Evolutionary conservation across 2,329 filamentous ascomycete species (phyloP), one percentile per base, ranked within the genome.

Genomic region (Fusarium sp.): DNA sequence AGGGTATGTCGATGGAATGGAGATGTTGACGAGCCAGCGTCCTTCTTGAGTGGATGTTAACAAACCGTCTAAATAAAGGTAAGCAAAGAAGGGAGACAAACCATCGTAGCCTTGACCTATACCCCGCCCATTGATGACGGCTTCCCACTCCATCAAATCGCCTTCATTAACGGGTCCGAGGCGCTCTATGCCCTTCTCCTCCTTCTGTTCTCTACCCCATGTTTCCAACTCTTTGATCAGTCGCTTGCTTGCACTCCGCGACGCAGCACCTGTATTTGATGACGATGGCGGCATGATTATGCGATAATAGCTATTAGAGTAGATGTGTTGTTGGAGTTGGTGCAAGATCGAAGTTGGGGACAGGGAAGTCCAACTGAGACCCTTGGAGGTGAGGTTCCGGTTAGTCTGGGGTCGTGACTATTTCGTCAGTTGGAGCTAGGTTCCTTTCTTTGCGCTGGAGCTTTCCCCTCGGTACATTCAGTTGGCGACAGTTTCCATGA

Each of bases 21-120:
- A 78, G 79, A 99, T 94, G 77, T 83, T 79, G 75, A 99, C 88
- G 65, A 92, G 89, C 94, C 94, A 99, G 75, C 91, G 89, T 67
- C 96, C 96, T 61, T 81, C 86, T 89, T 75, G 64, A 12, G 13
- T 29, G 37, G 12, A 20, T 34, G 37, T 62, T 56, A 62, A 52
- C 13, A 20, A 49, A 24, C 40, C 13, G 37, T 16, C 10, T 16
- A 63, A 57, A 29, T 34, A 37, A 7, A 22, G 16, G 46, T 16
- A 51, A 42, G 46, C 16, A 48, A 41, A 29, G 16, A 41, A 32
- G 46, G 51, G 7, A 34, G 44, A 51, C 47, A 44, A 20, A 88
- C 87, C 83, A 65, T 89, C 86, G 65, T 90, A 90, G 12, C 87
- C 87, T 30, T 76, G 77, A 3, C 86, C 86, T 24, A 89, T 77